Evolutionary conservation across 805 yeast genomes (phyloP).

Genomic region (Torulaspora delbrueckii): DNA sequence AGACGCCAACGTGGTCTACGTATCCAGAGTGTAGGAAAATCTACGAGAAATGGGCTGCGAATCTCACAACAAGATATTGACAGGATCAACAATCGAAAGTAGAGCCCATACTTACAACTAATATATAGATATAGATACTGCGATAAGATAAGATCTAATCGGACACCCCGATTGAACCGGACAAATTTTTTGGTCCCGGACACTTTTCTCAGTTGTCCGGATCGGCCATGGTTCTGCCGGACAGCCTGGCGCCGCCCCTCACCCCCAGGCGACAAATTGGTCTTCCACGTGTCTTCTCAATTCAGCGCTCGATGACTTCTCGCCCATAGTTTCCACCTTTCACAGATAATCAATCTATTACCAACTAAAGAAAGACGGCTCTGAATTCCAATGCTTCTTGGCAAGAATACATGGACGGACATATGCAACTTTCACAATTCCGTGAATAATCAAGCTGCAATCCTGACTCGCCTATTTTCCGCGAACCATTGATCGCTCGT

Average conservation of each 20-base stretch:
- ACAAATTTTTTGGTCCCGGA: neutral
- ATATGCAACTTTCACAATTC: too few species aligned
- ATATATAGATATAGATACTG: neutral
- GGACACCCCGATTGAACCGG: neutral
- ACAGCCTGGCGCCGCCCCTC: neutral
- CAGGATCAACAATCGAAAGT: slow-evolving; percentile 32
- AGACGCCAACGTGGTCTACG: slow-evolving; percentile 73
- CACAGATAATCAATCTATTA: too few species aligned
- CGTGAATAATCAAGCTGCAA: too few species aligned
- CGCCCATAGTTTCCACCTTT: too few species aligned
- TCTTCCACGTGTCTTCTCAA: neutral
- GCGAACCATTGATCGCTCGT: neutral
- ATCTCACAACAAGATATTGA: slow-evolving; percentile 65
- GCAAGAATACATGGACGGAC: too few species aligned
- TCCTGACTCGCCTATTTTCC: too few species aligned
- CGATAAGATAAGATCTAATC: neutral
- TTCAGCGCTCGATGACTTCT: neutral
- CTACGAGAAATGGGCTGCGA: slow-evolving; percentile 73
- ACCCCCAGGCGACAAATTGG: neutral
- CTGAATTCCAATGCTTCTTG: too few species aligned
- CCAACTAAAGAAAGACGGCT: too few species aligned
- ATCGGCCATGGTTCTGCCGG: neutral
- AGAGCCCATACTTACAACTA: neutral
- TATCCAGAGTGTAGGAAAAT: slow-evolving; percentile 68
- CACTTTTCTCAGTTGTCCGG: neutral